These are phyloP conservation scores for Bryum argenteum DNA, from an alignment of 225 moss, liverwort and hornwort species.

Conservation along the genomic window DNA sequence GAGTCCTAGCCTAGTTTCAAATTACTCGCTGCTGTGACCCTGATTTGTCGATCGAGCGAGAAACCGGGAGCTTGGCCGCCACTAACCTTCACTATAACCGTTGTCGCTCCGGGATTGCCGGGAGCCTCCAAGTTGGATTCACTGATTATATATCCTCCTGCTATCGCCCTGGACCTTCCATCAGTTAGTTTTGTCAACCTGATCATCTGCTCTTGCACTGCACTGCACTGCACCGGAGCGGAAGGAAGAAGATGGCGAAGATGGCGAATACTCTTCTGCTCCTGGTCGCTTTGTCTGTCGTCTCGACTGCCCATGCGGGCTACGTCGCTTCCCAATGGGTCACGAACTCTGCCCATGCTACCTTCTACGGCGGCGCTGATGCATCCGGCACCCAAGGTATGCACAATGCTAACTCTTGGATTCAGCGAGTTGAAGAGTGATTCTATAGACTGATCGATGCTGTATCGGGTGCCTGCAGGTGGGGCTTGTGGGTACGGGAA, in stretches of 20 bases:
- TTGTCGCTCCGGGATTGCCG: conserved; percentile 11
- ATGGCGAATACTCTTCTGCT: background rate
- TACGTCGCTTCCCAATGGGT: conserved; percentile 29
- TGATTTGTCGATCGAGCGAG: background rate
- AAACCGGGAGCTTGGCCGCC: conserved; percentile 13
- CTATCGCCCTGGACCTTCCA: accelerated
- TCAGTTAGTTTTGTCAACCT: conserved; percentile 3
- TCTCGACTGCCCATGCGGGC: background rate
- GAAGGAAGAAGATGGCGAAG: background rate
- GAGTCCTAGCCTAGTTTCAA: background rate
- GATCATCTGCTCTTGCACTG: background rate
- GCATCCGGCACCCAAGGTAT: conserved; percentile 59
- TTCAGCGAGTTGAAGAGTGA: no score
- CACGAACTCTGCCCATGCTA: conserved; percentile 36
- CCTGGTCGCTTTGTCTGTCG: background rate
- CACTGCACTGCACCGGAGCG: background rate
- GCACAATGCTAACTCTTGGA: no score
- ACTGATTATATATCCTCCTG: conserved; percentile 4
- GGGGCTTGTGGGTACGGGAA: conserved; percentile 66
- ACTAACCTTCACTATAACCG: conserved; percentile 17
- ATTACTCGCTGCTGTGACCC: background rate
- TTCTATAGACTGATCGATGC: background rate
- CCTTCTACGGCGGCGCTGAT: conserved; percentile 52
- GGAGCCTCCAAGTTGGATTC: background rate
- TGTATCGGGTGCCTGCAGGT: conserved; percentile 20